Evolutionary conservation across 495 filamentous ascomycete species (phyloP), one percentile per base, ranked within the genome.

Genomic region (Penicillium cosmopolitanum): DNA sequence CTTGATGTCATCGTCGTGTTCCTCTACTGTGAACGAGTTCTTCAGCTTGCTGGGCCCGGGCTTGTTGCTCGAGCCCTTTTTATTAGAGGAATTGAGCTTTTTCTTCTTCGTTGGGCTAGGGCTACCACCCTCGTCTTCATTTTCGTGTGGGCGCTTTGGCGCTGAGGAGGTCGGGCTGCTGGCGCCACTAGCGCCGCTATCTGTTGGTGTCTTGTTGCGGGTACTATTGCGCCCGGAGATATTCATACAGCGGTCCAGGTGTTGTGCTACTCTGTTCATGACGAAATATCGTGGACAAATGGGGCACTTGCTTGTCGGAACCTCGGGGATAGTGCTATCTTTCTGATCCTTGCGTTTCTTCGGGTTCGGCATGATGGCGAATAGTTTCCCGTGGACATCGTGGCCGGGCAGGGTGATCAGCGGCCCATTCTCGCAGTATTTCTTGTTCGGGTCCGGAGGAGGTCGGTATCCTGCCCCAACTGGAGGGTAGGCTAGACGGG

Each of bases 311-410:
- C 83, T 83, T 65, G 91, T 93, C 6, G 91, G 90, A 53, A 91
- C 53, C 28, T 68, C 66, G 11, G 68, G 68, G 31, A 69, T 69
- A 8, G 61, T 66, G 35, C 63, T 64, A 56, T 71, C 68, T 18
- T 66, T 63, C 33, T 70, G 65, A 23, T 60, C 62, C 48, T 81
- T 80, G 50, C 77, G 80, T 66, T 85, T 85, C 67, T 84, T 84
- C 15, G 76, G 80, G 56, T 84, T 83, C n/a, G 78, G 67, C 67
- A 82, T 82, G n/a, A 76, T 78, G 0, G 82, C 80, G 67, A 87
- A 95, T 10, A 86, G 87, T 66, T 92, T 92, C 51, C 90, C 91
- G 68, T 95, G 91, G 43, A 94, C 89, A 67, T 96, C 91, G 73
- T 87, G 87, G 53, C 89, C 89, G 2, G 87, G 84, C 66, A 86